phyloP scores from a whole-genome alignment of 2,329 filamentous ascomycete species.

The Apiospora malaysiana region DNA sequence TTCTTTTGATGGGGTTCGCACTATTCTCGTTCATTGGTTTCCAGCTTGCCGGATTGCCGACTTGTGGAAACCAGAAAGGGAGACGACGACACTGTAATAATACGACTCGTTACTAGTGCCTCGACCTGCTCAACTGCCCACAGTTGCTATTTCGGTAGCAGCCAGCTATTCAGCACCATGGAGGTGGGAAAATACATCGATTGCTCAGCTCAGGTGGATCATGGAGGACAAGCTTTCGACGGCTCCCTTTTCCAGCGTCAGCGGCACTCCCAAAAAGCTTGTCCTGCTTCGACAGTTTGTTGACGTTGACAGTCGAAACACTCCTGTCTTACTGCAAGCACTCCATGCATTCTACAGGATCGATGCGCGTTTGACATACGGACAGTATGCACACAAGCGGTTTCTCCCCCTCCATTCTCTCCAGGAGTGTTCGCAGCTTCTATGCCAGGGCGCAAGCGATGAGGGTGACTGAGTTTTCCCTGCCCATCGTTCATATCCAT shows the following conservation, averaged over 20 bases:
- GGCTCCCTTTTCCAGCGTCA: not conserved
- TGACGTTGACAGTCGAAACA: not conserved
- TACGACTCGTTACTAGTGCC: not conserved
- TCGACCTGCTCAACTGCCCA: too few species aligned
- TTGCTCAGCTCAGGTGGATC: not conserved
- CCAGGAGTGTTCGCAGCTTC: not conserved
- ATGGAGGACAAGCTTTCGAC: not conserved
- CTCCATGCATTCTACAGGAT: not conserved
- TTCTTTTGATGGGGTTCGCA: not conserved
- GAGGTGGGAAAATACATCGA: not conserved
- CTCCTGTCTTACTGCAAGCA: not conserved
- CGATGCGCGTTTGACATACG: not conserved
- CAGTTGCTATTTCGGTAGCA: too few species aligned
- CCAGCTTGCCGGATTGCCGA: slow-evolving; percentile 7
- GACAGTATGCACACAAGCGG: not conserved
- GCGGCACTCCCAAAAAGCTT: not conserved
- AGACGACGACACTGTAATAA: not conserved
- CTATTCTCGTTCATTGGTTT: not conserved
- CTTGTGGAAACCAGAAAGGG: not conserved
- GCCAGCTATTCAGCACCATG: not conserved
- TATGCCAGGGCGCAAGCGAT: not conserved
- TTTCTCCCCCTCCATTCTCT: too few species aligned
- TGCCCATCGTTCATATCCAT: too few species aligned
- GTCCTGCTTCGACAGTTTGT: not conserved
- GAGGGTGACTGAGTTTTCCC: too few species aligned